A percentile compares a stretch with the other conserved stretches of the same genome.
Evolutionary conservation across 257 asterid species (phyloP).

Genomic region (Solanum tacnaense): DNA sequence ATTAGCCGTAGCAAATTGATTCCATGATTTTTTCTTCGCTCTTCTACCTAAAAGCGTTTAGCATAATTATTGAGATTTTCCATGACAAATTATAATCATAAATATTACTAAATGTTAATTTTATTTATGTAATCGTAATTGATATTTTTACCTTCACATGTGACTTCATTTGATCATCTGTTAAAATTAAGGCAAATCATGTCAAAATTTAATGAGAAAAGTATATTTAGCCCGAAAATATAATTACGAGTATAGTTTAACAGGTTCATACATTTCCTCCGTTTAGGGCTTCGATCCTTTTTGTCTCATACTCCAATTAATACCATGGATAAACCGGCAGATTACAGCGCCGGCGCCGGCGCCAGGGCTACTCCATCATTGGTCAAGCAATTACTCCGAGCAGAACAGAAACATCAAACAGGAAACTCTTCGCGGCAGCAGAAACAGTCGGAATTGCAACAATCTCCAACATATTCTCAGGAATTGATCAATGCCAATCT

Average conservation of each 20-base stretch:
- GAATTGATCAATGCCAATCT: slow-evolving; percentile 23
- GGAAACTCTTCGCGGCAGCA: background rate
- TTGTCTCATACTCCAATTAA: background rate
- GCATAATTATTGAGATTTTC: no score
- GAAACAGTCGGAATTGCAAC: background rate
- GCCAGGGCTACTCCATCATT: background rate
- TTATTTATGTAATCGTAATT: no score
- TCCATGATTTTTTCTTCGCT: no score
- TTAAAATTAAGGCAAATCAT: no score
- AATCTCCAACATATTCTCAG: slow-evolving; percentile 11
- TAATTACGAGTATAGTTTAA: no score
- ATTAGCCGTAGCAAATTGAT: no score
- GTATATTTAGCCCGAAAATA: no score
- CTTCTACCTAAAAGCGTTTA: no score
- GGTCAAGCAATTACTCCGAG: background rate
- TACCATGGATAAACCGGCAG: background rate
- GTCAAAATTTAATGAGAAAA: no score
- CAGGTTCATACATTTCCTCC: background rate
- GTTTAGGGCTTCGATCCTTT: background rate
- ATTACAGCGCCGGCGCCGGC: background rate
- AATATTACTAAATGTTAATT: no score
- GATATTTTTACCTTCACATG: background rate
- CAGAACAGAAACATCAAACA: background rate
- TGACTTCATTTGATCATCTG: no score
- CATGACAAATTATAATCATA: no score